Evolutionary conservation across 306 rosid species (phyloP).

Genomic region (Vicia sativa): DNA sequence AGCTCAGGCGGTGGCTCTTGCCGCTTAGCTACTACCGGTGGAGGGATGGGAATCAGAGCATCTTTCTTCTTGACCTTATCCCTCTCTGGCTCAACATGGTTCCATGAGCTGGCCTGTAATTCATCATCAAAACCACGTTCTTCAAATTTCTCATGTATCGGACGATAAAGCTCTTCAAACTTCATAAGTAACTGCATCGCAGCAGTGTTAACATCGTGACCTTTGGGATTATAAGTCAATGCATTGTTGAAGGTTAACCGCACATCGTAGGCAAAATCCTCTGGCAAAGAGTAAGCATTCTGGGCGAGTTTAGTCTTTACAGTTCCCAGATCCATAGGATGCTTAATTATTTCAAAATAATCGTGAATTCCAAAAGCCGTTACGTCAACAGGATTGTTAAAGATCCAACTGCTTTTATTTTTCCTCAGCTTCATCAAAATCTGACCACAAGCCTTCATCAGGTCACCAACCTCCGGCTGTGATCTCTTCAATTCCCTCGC

Average conservation of each 20-base stretch:
- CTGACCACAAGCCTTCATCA: conserved; percentile 71
- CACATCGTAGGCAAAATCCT: conserved; percentile 73
- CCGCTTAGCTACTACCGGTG: neutral
- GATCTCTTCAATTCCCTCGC: conserved; percentile 57
- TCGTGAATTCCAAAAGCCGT: conserved; percentile 74
- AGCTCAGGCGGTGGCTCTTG: conserved; percentile 41
- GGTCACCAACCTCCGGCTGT: conserved; percentile 49
- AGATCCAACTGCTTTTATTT: conserved; percentile 74
- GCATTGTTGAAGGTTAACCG: conserved; percentile 83
- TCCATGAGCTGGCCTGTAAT: conserved; percentile 87
- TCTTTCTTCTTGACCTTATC: conserved; percentile 44
- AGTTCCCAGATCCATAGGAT: conserved; percentile 95
- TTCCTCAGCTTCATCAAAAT: conserved; percentile 79
- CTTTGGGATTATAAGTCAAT: conserved; percentile 77
- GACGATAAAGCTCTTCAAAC: conserved; percentile 72
- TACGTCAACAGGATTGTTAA: conserved; percentile 63
- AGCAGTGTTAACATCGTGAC: conserved; percentile 62
- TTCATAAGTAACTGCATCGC: conserved; percentile 64
- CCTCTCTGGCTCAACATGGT: conserved; percentile 61
- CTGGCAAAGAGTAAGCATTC: conserved; percentile 52
- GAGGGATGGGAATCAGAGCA: conserved; percentile 16
- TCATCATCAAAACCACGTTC: conserved; percentile 68
- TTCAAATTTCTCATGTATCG: conserved; percentile 51
- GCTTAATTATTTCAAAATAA: conserved; percentile 74
- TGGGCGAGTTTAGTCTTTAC: conserved; percentile 62